These are phyloP conservation scores for Auricularia heimuer DNA, from an alignment of 768 basidiomycete species.

Conservation along the genomic window DNA sequence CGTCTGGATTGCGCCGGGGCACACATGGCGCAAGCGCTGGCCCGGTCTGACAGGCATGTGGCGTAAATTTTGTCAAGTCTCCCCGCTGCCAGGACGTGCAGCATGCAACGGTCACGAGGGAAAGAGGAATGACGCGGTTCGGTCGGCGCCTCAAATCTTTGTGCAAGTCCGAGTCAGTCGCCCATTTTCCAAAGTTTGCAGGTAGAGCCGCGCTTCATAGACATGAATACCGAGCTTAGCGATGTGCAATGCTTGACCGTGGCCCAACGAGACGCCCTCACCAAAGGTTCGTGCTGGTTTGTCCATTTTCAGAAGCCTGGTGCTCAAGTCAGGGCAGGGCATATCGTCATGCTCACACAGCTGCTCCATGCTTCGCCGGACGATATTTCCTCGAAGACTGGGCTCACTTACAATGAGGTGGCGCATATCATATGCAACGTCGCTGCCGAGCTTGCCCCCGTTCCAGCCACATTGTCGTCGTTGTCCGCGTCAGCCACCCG, in stretches of 20 bases:
- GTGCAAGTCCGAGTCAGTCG: too few relatives aligned
- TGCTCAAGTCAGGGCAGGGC: constrained; percentile 27
- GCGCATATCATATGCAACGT: constrained; percentile 41
- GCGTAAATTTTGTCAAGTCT: too few relatives aligned
- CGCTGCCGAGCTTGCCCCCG: constrained; percentile 32
- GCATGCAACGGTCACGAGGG: too few relatives aligned
- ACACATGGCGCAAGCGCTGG: too few relatives aligned
- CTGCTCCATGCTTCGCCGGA: constrained; percentile 38
- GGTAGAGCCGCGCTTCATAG: background rate
- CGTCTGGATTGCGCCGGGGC: too few relatives aligned
- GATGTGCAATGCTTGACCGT: background rate
- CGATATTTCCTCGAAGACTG: constrained; percentile 50
- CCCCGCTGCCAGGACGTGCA: too few relatives aligned
- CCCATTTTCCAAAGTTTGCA: too few relatives aligned
- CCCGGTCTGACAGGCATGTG: too few relatives aligned
- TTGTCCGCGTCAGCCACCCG: constrained; percentile 29
- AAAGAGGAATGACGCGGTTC: too few relatives aligned
- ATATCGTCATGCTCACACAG: constrained; percentile 37
- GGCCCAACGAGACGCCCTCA: background rate
- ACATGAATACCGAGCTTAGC: background rate
- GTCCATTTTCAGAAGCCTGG: background rate
- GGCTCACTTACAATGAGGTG: constrained; percentile 38
- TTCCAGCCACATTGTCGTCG: constrained; percentile 33
- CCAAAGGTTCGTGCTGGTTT: background rate
- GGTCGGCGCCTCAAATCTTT: too few relatives aligned